Percentiles rank a stretch among this genome's conserved stretches.
Conservation (phyloP, 1,284 basidiomycete genomes). For the Ustilago curta region DNA sequence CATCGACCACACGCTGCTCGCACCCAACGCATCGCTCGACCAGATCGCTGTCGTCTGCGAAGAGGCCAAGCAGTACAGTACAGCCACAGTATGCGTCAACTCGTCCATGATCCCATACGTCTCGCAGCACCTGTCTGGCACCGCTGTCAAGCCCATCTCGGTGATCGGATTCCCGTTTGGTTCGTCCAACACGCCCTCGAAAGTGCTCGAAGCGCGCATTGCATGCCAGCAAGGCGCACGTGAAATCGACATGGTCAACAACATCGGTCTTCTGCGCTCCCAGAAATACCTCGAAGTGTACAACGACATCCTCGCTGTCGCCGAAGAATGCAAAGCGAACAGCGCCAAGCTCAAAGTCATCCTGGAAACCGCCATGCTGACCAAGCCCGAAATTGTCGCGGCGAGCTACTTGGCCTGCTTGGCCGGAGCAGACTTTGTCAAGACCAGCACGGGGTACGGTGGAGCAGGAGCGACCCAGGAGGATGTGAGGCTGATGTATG, state of each 20-base stretch:
- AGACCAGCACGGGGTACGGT: slow-evolving; percentile 65
- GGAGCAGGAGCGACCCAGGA: slow-evolving; percentile 56
- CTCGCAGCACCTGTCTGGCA: slow-evolving; percentile 72
- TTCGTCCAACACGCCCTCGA: slow-evolving; percentile 43
- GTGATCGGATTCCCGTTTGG: slow-evolving; percentile 59
- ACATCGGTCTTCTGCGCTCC: slow-evolving; percentile 56
- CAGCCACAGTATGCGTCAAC: slow-evolving; percentile 63
- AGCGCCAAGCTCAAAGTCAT: slow-evolving; percentile 60
- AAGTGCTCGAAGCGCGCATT: slow-evolving; percentile 49
- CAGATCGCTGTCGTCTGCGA: slow-evolving; percentile 49
- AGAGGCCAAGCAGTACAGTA: slow-evolving; percentile 48
- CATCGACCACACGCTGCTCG: slow-evolving; percentile 66
- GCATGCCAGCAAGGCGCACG: slow-evolving; percentile 51
- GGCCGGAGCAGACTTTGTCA: slow-evolving; percentile 61
- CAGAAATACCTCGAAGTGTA: slow-evolving; percentile 41
- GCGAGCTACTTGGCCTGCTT: slow-evolving; percentile 54
- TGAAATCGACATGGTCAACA: slow-evolving; percentile 67
- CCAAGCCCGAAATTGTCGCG: slow-evolving; percentile 50
- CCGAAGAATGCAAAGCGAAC: slow-evolving; percentile 35
- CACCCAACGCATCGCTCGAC: slow-evolving; percentile 49
- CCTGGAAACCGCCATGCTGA: slow-evolving; percentile 58
- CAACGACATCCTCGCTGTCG: slow-evolving; percentile 52
- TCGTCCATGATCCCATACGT: slow-evolving; percentile 69
- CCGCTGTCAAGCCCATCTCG: slow-evolving; percentile 43
- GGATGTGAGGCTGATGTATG: slow-evolving; percentile 59